These are phyloP conservation scores for Fusarium nisikadoi DNA, from an alignment of 2,329 filamentous ascomycete species.

Conservation along the genomic window DNA sequence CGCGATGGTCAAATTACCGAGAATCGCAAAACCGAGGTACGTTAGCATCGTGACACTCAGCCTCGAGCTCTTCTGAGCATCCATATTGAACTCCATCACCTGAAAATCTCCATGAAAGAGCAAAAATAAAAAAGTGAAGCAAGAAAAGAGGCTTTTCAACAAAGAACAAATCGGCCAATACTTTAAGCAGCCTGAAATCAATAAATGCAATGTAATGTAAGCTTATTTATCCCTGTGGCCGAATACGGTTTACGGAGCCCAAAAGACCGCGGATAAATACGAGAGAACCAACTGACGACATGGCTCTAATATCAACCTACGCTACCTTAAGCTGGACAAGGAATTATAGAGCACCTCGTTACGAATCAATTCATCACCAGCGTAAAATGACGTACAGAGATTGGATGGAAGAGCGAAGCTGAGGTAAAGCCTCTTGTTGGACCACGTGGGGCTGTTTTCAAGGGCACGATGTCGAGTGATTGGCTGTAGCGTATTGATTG, in stretches of 20 bases:
- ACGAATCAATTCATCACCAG: constrained; percentile 20
- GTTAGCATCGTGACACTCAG: constrained; percentile 27
- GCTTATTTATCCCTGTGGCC: neutral
- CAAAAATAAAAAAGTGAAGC: neutral
- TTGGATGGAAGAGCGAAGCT: constrained; percentile 12
- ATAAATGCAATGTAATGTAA: neutral
- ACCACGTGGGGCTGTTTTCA: constrained; percentile 36
- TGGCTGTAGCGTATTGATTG: constrained; percentile 28
- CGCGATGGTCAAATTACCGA: constrained; percentile 27
- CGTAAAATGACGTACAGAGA: neutral
- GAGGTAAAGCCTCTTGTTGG: neutral
- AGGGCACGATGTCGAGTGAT: constrained; percentile 38
- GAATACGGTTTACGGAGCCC: neutral
- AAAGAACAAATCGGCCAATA: neutral
- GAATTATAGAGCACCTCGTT: neutral
- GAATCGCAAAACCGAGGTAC: constrained; percentile 43
- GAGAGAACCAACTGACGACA: neutral
- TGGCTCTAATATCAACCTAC: neutral
- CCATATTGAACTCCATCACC: constrained; percentile 2
- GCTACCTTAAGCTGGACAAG: neutral
- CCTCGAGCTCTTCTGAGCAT: neutral
- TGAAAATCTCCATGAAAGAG: neutral
- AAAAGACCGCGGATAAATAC: neutral
- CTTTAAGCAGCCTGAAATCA: neutral
- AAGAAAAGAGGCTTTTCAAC: neutral